Evolutionary conservation across 1,284 basidiomycete species (phyloP), one percentile per base, ranked within the genome.

Genomic region (Boletellus sp.): DNA sequence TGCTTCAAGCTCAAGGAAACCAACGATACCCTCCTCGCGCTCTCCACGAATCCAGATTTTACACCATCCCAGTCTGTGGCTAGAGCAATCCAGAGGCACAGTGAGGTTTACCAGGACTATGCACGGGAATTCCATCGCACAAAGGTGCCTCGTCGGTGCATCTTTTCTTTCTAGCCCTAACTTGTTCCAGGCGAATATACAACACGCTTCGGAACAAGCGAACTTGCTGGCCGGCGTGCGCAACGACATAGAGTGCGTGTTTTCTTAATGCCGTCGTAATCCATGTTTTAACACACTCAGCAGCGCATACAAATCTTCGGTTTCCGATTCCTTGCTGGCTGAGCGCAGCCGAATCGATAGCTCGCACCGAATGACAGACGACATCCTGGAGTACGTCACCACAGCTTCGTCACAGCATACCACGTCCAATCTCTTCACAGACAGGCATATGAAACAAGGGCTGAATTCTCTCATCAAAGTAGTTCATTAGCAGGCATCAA

Each of bases 391-490:
- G 94, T 96, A 61, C 53, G 84, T 67, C 20, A 22, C 36, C 19
- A 30, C n/a, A 34, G 21, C 36, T 38, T 23, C 29, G 45, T 43
- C 54, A 41, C 29, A n/a, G 9, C 43, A 35, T 36, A n/a, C 1
- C 14, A 29, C 37, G 29, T 35, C 56, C 26, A 61, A 37, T 23
- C 39, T 53, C 21, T 38, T 39, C 37, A 19, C 54, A 96, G 94
- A 43, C 95, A 99, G 83, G 96, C 96, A 23, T 96, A 97, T 59
- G 95, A 94, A 56, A 98, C 95, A 0, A 84, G 95, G n/a, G 78
- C 89, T 27, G 94, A 98, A 65, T 96, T 99, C 67, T 73, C 78
- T n/a, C 78, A 82, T 41, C 96, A 99, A 68, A 78, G 91, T 16
- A 68, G 76, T 5, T 81, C 86, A 23, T 71, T 99, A 32, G 69